Base-by-base conservation (phyloP, 495 filamentous ascomycete species). In the Margaritispora aquatica region DNA sequence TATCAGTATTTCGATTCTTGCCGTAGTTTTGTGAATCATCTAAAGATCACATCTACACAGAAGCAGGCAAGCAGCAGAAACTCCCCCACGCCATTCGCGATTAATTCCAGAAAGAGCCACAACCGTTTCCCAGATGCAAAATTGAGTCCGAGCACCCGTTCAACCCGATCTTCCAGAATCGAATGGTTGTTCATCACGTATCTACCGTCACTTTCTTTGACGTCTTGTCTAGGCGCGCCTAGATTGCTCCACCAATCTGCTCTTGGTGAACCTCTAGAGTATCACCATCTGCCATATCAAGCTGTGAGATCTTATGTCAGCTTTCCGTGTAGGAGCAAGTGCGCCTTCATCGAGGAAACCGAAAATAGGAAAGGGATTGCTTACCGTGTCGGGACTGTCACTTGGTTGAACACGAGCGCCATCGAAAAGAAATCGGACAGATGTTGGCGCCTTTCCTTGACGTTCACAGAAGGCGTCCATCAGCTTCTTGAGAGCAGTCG, bases 401-500 rank as follows among this genome's bases (percentile, higher is more conserved):
- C 82, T 85, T 2, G 89, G 85, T 55, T 92, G 85, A 3, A 99
- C 95, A 24, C 95, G 84, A 59, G 87, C 86, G 17, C 95, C 95
- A 67, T 99, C 95, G 68, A 97, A 99, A 0, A 99, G 77, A 73
- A 99, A 99, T 21, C 95, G 87, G 31, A 97, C 94, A 2, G 86
- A 89, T n/a, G 78, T 79, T 2, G 82, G 72, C 13, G 84, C 79
- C 80, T 97, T 97, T 64, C 95, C 95, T 64, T 96, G 92, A 1
- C 95, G 84, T 61, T 97, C 95, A 70, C 95, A 99, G 74, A 97
- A 99, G 19, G 95, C 95, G 60, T 93, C 90, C 95, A 99, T 99
- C 38, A 99, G 75, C 79, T 99, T 99, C 76, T 95, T 93, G 26
- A 99, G 84, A 67, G 88, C 86, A 0, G 95, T 99, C 4, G 88